These are phyloP conservation scores for Triangularia setosa DNA, from an alignment of 2,329 filamentous ascomycete genomes.

Conservation along the genomic window DNA sequence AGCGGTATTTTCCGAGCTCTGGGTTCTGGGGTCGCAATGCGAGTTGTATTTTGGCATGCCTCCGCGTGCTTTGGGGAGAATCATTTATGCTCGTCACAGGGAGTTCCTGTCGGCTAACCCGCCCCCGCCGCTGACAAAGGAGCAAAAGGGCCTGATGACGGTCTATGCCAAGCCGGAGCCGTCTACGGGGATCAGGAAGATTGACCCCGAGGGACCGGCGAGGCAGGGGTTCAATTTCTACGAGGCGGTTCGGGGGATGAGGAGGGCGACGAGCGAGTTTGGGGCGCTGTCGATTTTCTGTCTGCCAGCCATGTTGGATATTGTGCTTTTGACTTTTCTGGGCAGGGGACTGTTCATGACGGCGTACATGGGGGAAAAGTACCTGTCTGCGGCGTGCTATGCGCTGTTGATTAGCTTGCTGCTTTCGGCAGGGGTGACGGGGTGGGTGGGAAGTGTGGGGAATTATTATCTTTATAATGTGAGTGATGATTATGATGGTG, in stretches of 20 bases:
- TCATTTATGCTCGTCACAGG: constrained; percentile 34
- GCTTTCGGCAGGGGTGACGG: constrained; percentile 57
- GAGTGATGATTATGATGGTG: constrained; percentile 9
- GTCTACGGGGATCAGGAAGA: constrained; percentile 5
- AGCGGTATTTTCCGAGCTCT: constrained; percentile 60
- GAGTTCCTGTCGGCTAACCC: constrained; percentile 28
- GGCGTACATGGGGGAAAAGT: constrained; percentile 49
- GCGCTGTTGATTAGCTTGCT: constrained; percentile 57
- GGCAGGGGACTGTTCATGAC: constrained; percentile 60
- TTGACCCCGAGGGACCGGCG: constrained; percentile 20
- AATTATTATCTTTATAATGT: constrained; percentile 53
- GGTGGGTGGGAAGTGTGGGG: constrained; percentile 60
- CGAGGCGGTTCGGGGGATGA: constrained; percentile 18
- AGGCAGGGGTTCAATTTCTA: constrained; percentile 17
- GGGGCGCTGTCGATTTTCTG: constrained; percentile 60
- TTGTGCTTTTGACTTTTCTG: constrained; percentile 54
- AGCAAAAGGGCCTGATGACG: constrained; percentile 31
- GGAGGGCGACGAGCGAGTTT: constrained; percentile 40
- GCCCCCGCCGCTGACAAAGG: constrained; percentile 25
- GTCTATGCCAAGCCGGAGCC: constrained; percentile 33
- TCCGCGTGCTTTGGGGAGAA: constrained; percentile 45
- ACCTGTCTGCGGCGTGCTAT: constrained; percentile 49
- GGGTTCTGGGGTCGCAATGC: constrained; percentile 60
- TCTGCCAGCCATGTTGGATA: constrained; percentile 59
- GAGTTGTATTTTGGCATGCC: constrained; percentile 58